Percentiles rank a stretch among this genome's conserved stretches.
These are phyloP conservation scores for Phoenix dactylifera DNA, from an alignment of 176 grass and related monocot genomes.

Conservation along the genomic window DNA sequence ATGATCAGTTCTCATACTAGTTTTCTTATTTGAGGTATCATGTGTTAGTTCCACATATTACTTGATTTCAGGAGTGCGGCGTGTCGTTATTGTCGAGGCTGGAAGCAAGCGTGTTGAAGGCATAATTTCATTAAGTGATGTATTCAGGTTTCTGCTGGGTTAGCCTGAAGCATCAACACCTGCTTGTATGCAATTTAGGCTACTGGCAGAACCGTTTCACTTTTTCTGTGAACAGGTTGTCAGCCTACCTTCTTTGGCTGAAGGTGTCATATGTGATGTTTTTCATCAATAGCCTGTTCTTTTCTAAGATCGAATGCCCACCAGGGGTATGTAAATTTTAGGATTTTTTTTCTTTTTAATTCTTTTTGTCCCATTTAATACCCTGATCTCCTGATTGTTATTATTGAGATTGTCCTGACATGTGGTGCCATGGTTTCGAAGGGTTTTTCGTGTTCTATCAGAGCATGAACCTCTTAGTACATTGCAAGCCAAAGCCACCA, in stretches of 20 bases:
- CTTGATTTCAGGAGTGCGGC: constrained; percentile 53
- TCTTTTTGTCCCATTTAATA: too few species aligned
- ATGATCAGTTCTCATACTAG: not conserved
- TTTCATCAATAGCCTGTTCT: constrained; percentile 30
- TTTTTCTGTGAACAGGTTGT: constrained; percentile 38
- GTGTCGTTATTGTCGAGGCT: constrained; percentile 93
- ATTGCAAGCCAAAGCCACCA: too few species aligned
- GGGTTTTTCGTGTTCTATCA: too few species aligned
- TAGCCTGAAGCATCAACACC: constrained; percentile 18
- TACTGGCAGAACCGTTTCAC: constrained; percentile 25
- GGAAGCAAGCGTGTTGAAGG: constrained; percentile 98
- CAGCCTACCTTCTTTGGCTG: constrained; percentile 26
- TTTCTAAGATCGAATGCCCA: constrained; percentile 40
- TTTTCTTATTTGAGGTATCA: constrained; percentile 1
- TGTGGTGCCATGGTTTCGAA: too few species aligned
- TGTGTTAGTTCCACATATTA: not conserved
- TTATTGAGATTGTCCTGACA: too few species aligned
- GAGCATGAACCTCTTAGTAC: too few species aligned
- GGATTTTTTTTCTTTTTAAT: constrained; percentile 1
- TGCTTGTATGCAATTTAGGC: constrained; percentile 19
- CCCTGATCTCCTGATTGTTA: too few species aligned
- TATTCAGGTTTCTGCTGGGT: constrained; percentile 82
- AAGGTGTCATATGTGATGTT: constrained; percentile 13
- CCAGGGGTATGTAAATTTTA: constrained; percentile 67
- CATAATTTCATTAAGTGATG: constrained; percentile 82